Evolutionary conservation across 108 stramenopile species (phyloP), one percentile per base, ranked within the genome.

Genomic region (Nitzschia putrida): DNA sequence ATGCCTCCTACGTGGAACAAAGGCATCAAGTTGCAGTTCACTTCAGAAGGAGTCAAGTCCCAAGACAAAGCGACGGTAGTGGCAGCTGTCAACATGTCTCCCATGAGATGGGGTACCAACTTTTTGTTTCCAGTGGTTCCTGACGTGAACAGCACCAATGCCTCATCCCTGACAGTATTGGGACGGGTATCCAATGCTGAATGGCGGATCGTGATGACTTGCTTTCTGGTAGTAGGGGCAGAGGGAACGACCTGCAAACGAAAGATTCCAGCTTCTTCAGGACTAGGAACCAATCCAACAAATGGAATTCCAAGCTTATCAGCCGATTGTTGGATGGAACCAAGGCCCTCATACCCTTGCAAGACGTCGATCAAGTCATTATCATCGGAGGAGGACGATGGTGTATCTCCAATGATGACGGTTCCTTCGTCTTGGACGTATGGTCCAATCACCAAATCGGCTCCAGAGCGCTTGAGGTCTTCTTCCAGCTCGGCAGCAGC

Each of bases 1-100:
- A 77, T 77, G n/a, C 69, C 76, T 14, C 76, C 76, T 8, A 85
- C 77, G 52, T 90, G 89, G 53, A 83, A 87, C 25, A 87, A 55
- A 8, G 89, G 89, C 89, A 90, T 90, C 18, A 86, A 51, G 72
- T 90, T 90, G 66, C 77, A 66, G 24, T 79, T 83, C 58, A 87
- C 74, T 67, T 87, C 86, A 0, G 0, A 0, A 0, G 82, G 74
- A 4, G 57, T 40, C 12, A 87, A 60, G 18, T 82, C 44, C 84
- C 84, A 87, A n/a, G 63, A 64, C 12, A 76, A 18, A 25, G 65
- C 57, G 50, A 90, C 83, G 41, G 23, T 55, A 2, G 71, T 77
- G 2, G 79, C 72, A 0, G 82, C 85, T 4, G 57, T 57, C n/a
- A 84, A 22, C 20, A 90, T 59, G 42, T 82, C 74, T 0, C 68